A percentile compares a stretch with the other conserved stretches of the same genome.
Evolutionary conservation across 164 flowering plant genomes (phyloP).

Genomic region (Piper longum): DNA sequence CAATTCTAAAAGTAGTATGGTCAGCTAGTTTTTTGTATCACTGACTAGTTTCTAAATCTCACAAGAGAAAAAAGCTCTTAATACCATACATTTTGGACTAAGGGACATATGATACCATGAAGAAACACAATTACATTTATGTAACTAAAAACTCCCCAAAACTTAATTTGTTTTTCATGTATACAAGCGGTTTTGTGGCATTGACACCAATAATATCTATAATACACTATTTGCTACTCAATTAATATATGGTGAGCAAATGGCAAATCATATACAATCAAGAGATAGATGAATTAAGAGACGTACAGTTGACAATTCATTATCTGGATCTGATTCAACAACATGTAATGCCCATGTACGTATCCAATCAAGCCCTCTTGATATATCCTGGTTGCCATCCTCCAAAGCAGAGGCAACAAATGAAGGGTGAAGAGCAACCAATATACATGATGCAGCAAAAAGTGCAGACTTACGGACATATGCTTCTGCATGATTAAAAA

Average conservation of each 20-base stretch:
- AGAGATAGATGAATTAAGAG: background rate
- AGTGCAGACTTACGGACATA: constrained; percentile 83
- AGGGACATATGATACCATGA: too few relatives aligned
- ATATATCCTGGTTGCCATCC: constrained; percentile 62
- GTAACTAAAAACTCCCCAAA: too few relatives aligned
- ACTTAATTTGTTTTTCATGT: too few relatives aligned
- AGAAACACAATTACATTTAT: too few relatives aligned
- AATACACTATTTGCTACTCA: background rate
- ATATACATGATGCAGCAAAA: constrained; percentile 66
- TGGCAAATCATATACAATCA: background rate
- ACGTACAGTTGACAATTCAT: constrained; percentile 72
- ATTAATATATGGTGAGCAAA: background rate
- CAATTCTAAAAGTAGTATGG: background rate
- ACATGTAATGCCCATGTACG: constrained; percentile 73
- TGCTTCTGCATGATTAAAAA: constrained; percentile 70
- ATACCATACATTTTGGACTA: too few relatives aligned
- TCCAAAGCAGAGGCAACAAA: constrained; percentile 59
- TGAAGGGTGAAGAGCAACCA: constrained; percentile 83
- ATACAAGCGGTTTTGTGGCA: too few relatives aligned
- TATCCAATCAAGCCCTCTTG: constrained; percentile 85
- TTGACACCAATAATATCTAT: too few relatives aligned
- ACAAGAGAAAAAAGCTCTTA: background rate
- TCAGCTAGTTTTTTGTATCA: background rate
- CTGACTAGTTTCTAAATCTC: background rate
- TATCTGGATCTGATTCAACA: constrained; percentile 71